Percentiles rank a stretch among this genome's conserved stretches.
phyloP scores from a whole-genome alignment of 139 green algal genomes.

The Klebsormidium nitens region DNA sequence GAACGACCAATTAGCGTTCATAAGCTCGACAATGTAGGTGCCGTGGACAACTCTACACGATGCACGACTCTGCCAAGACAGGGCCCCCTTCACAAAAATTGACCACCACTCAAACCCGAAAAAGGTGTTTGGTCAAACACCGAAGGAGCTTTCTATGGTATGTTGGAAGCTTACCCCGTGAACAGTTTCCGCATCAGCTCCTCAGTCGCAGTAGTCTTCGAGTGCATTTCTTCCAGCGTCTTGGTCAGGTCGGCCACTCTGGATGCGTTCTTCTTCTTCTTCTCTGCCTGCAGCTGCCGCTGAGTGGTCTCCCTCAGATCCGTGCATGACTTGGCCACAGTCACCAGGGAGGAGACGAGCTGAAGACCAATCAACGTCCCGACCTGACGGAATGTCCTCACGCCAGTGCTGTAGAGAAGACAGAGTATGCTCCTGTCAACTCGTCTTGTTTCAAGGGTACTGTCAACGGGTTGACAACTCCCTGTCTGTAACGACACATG shows the following conservation, averaged over 20 bases:
- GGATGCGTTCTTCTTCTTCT: neutral
- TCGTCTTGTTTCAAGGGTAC: no score
- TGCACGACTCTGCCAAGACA: neutral
- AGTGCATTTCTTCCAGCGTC: slow-evolving; percentile 24
- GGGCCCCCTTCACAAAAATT: neutral
- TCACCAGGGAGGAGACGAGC: slow-evolving; percentile 33
- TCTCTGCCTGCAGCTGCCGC: slow-evolving; percentile 32
- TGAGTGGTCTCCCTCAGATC: slow-evolving; percentile 28
- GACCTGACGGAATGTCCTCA: slow-evolving; percentile 27
- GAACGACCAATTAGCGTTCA: neutral
- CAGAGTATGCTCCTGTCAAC: no score
- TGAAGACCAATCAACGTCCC: slow-evolving; percentile 27
- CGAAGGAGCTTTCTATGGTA: neutral
- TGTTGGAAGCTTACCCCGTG: slow-evolving; percentile 17
- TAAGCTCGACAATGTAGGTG: neutral
- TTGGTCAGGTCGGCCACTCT: slow-evolving; percentile 10
- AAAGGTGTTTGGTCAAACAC: neutral
- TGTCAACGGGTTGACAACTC: no score
- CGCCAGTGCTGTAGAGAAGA: slow-evolving; percentile 18
- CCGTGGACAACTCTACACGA: neutral
- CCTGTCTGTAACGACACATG: no score
- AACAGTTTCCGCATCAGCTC: slow-evolving; percentile 36
- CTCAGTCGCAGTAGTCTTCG: slow-evolving; percentile 18
- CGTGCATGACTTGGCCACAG: slow-evolving; percentile 11
- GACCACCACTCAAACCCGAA: neutral